Evolutionary conservation across 768 basidiomycete species (phyloP).

Genomic region (Kwoniella sp.): DNA sequence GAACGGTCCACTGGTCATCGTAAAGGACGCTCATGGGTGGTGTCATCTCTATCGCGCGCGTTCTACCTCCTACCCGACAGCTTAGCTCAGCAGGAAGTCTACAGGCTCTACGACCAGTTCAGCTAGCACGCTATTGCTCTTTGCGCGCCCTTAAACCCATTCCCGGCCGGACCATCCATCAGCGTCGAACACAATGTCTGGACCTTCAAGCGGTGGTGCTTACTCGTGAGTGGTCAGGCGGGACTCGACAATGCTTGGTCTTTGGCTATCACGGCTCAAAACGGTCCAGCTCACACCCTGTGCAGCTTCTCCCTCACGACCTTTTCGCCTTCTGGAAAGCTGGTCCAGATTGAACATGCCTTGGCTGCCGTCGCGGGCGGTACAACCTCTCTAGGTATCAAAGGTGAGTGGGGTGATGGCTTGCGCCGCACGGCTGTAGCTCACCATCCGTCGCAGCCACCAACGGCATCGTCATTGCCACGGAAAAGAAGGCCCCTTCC

Average conservation of each 20-base stretch:
- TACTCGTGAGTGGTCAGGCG: slow-evolving; percentile 25
- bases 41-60: neutral
- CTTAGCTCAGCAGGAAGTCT: too few species aligned
- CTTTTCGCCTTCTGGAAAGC: slow-evolving; percentile 95
- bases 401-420: slow-evolving; percentile 72
- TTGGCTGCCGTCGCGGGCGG: slow-evolving; percentile 92
- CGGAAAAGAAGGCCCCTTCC: slow-evolving; percentile 98
- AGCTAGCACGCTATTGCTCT: neutral
- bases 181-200: slow-evolving; percentile 13
- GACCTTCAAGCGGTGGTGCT: slow-evolving; percentile 17
- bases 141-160: neutral
- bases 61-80: neutral
- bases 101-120: neutral
- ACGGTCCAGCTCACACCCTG: neutral
- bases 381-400: slow-evolving; percentile 95
- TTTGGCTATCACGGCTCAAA: neutral
- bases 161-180: neutral
- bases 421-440: too few species aligned
- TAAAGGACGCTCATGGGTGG: too few species aligned
- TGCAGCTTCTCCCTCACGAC: slow-evolving; percentile 95
- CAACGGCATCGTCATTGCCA: slow-evolving; percentile 98
- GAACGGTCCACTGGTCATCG: too few species aligned
- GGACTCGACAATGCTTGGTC: too few species aligned
- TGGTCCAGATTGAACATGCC: slow-evolving; percentile 99
- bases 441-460: slow-evolving; percentile 73